A percentile compares a stretch with the other conserved stretches of the same genome.
Evolutionary conservation across 2,329 filamentous ascomycete species (phyloP).

Genomic region (Colletotrichum viniferum): DNA sequence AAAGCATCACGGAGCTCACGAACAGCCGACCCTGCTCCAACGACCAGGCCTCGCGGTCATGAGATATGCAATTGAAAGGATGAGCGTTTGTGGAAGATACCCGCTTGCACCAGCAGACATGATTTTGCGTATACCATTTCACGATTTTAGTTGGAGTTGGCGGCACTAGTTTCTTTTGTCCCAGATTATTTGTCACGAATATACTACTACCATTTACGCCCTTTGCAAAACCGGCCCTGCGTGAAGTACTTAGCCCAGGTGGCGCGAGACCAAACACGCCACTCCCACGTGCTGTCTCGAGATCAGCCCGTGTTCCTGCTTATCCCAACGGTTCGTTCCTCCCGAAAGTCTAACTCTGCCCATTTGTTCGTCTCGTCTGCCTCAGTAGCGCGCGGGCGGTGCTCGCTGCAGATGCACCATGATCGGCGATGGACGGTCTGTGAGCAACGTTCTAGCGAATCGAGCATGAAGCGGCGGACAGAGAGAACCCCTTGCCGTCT

Average conservation of each 20-base stretch:
- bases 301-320: neutral
- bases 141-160: neutral
- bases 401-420: neutral
- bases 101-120: neutral
- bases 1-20: slow-evolving; percentile 57
- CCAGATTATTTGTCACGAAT: neutral
- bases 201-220: neutral
- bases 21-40: slow-evolving; percentile 40
- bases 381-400: neutral
- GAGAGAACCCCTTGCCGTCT: neutral
- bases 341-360: neutral
- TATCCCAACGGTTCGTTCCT: neutral
- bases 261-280: neutral
- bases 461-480: neutral
- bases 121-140: neutral
- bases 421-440: neutral
- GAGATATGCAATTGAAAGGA: neutral
- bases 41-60: slow-evolving; percentile 22
- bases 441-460: neutral
- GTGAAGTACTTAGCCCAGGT: neutral
- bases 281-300: neutral
- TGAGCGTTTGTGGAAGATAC: slow-evolving; percentile 7
- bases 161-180: neutral
- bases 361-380: neutral
- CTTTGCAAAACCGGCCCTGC: neutral